Base-by-base conservation (phyloP, 371 early-diverging fungal species). In the Nematocida sp. region DNA sequence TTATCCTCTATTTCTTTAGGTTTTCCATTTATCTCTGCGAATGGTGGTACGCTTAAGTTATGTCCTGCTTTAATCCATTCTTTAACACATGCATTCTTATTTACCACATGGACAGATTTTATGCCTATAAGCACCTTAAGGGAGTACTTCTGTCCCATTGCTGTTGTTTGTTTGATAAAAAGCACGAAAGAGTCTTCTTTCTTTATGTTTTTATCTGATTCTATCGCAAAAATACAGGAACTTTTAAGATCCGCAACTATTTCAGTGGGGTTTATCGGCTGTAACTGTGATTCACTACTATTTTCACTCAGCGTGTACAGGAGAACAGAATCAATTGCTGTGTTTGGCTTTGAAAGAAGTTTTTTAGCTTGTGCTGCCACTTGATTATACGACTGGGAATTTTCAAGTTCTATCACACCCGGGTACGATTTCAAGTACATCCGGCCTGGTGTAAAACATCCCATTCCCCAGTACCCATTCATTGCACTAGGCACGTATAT, bases 401-500 rank as follows among this genome's bases (percentile, higher is more conserved):
- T 64, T 47, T 78, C 80, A 45, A 78, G 11, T 27, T 62, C 66
- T 4, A 70, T 23, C 20, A 25, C 40, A 25, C 15, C 57, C n/a
- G 80, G 80, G 46, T 44, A 4, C 15, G 20, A 13, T 18, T 55
- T 47, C 47, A 67, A 20, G 60, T 78, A 71, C 50, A 60, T n/a
- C 6, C n/a, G 5, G 18, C 33, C 42, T 11, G 44, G 11, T 7
- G 60, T 39, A 39, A 67, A 61, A 15, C 7, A 39, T 25, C 80
- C 80, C 20, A 40, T 1, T 18, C 80, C 80, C 80, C 80, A 78
- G 70, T 69, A 78, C n/a, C 80, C 80, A 18, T 69, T 60, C 11
- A 78, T 25, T 18, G 44, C 52, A 13, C 66, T 4, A 2, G 42
- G 55, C 20, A 66, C 69, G 70, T 78, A 78, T 40, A 78, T 18